Evolutionary conservation across 2,329 filamentous ascomycete species (phyloP), one percentile per base, ranked within the genome.

Genomic region (Beauveria sp.): DNA sequence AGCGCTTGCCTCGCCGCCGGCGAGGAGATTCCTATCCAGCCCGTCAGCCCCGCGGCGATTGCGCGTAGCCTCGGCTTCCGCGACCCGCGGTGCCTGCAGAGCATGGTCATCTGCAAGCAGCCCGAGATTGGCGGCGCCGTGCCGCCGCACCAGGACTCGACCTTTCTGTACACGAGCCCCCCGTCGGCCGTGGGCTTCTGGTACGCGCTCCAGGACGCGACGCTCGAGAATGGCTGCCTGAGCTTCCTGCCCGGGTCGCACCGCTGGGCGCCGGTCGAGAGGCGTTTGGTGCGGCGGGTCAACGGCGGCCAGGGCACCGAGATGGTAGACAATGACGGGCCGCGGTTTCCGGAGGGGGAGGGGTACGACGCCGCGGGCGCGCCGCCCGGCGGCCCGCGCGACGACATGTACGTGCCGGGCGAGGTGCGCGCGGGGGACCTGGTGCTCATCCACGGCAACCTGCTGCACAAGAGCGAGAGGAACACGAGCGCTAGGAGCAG

Each of bases 91-190:
- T 84, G 82, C 63, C 79, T 99, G 58, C 95, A 99, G 79, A 95
- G 89, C 73, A 99, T 99, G 95, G 82, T 98, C 30, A 98, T 99
- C 68, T 97, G 92, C 84, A 99, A 99, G 75, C 93, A 97, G 77
- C 93, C 95, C 24, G 91, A 96, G 75, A 97, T 98, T 58, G 95
- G 95, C 30, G 93, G 90, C 24, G 89, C 90, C 2, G 95, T 98
- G 49, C 91, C 89, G 1, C 86, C 91, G 24, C 95, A 99, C 73
- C 93, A 96, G 76, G 93, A 98, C 74, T 91, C 85, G 66, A 93
- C 91, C 1, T 99, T 98, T 68, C 68, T 99, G 64, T 98, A 96
- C 73, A 98, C 95, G 1, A 79, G 92, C 66, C 89, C 91, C 43
- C 93, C 93, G 1, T 90, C 85, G 45, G 95, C 95, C 0, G 90